phyloP scores from a whole-genome alignment of 257 asterid genomes.

The Primulina tabacum region DNA sequence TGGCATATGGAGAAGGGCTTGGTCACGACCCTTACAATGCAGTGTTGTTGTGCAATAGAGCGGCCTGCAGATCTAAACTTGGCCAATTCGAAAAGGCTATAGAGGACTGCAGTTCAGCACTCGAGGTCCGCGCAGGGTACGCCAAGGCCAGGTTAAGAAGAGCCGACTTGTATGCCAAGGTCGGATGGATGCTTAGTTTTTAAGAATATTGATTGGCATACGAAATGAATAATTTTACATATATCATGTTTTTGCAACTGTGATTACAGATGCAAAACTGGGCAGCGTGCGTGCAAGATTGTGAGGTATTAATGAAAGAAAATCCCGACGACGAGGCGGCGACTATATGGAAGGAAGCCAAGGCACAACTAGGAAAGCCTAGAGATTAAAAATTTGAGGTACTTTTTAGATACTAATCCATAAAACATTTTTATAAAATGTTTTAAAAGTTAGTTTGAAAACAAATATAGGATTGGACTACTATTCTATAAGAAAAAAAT shows the following conservation, averaged over 20 bases:
- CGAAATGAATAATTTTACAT: background rate
- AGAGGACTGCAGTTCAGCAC: constrained; percentile 69
- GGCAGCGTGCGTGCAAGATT: constrained; percentile 65
- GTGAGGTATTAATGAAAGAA: constrained; percentile 48
- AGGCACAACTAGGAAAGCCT: constrained; percentile 22
- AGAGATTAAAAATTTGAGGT: background rate
- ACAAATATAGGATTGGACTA: too few species aligned
- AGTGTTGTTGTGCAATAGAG: constrained; percentile 63
- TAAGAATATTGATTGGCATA: background rate
- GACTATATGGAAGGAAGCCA: constrained; percentile 49
- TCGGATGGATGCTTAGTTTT: constrained; percentile 16
- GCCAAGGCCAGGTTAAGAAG: constrained; percentile 71
- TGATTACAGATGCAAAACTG: constrained; percentile 50
- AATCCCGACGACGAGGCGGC: constrained; percentile 45
- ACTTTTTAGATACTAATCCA: too few species aligned
- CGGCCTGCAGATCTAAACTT: constrained; percentile 66
- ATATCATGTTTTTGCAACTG: background rate
- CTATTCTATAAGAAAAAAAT: too few species aligned
- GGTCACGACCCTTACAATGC: constrained; percentile 58
- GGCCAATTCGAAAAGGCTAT: constrained; percentile 56
- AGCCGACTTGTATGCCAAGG: constrained; percentile 70
- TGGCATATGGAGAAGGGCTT: constrained; percentile 72
- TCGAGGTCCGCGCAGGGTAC: constrained; percentile 47
- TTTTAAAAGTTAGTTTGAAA: too few species aligned
- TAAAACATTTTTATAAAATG: too few species aligned